phyloP scores from a whole-genome alignment of 2,329 filamentous ascomycete species.

The Ophiocordyceps camponoti-saundersi region DNA sequence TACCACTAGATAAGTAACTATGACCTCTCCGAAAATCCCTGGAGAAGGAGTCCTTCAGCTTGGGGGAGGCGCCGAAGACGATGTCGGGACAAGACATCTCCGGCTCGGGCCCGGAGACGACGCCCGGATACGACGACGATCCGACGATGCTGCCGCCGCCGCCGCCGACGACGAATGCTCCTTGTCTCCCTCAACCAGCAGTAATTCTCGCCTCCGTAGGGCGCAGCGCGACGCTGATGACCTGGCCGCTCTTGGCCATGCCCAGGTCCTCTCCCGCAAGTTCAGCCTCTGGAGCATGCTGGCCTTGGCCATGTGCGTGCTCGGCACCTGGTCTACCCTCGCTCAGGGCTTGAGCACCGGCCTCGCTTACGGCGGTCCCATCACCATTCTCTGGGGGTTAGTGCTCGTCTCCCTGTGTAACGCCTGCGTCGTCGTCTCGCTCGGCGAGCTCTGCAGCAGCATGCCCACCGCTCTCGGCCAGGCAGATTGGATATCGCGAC shows the following conservation, averaged over 20 bases:
- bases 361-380: slow-evolving; percentile 34
- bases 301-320: slow-evolving; percentile 36
- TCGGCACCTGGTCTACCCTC: slow-evolving; percentile 41
- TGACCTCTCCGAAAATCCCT: too few relatives aligned
- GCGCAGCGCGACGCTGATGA: slow-evolving; percentile 18
- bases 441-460: slow-evolving; percentile 37
- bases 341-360: slow-evolving; percentile 30
- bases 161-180: not conserved
- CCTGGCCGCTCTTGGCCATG: slow-evolving; percentile 23
- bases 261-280: slow-evolving; percentile 22
- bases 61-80: too few relatives aligned
- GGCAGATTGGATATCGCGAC: slow-evolving; percentile 32
- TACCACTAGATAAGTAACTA: too few relatives aligned
- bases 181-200: not conserved
- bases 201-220: slow-evolving; percentile 4
- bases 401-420: slow-evolving; percentile 34
- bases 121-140: too few relatives aligned
- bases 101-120: too few relatives aligned
- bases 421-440: slow-evolving; percentile 33
- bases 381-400: slow-evolving; percentile 38
- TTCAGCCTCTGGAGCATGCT: slow-evolving; percentile 40
- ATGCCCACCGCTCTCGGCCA: slow-evolving; percentile 45
- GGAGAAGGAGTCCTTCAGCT: too few relatives aligned
- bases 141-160: too few relatives aligned
- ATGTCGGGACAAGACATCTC: not conserved